These are phyloP conservation scores for Mycotypha africana DNA, from an alignment of 371 early-diverging fungal genomes.

Conservation along the genomic window DNA sequence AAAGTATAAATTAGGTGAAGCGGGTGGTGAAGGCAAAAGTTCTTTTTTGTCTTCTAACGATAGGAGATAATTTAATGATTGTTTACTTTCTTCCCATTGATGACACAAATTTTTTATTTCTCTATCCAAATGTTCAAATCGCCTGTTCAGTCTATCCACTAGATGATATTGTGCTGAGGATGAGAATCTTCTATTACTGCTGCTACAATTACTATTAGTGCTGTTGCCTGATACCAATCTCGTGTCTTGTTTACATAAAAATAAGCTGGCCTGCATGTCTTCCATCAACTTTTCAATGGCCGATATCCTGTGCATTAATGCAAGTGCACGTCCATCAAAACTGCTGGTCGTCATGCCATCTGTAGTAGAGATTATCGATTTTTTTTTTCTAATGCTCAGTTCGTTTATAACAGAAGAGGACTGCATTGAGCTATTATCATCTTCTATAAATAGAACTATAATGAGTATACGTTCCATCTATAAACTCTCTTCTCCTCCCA, in stretches of 20 bases:
- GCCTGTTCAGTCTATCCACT: slow-evolving; percentile 21
- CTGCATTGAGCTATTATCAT: no score
- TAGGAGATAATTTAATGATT: slow-evolving; percentile 8
- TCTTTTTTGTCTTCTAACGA: slow-evolving; percentile 5
- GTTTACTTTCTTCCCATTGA: slow-evolving; percentile 35
- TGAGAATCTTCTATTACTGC: neutral
- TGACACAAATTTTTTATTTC: slow-evolving; percentile 16
- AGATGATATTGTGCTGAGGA: no score
- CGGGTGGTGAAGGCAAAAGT: slow-evolving; percentile 31
- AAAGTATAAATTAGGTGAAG: no score
- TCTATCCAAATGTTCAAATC: slow-evolving; percentile 26
- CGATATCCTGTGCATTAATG: slow-evolving; percentile 21
- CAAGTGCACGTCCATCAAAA: slow-evolving; percentile 15
- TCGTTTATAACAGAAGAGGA: no score
- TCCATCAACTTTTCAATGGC: slow-evolving; percentile 31
- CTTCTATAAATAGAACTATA: no score
- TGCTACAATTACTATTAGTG: no score
- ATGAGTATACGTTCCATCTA: no score
- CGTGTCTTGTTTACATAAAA: slow-evolving; percentile 34
- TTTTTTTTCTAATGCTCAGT: no score
- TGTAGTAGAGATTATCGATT: no score
- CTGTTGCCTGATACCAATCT: neutral
- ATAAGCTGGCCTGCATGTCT: slow-evolving; percentile 26
- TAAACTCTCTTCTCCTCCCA: no score
- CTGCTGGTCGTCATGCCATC: no score